Conservation (phyloP, 768 basidiomycete genomes). For the Naganishia friedmannii region DNA sequence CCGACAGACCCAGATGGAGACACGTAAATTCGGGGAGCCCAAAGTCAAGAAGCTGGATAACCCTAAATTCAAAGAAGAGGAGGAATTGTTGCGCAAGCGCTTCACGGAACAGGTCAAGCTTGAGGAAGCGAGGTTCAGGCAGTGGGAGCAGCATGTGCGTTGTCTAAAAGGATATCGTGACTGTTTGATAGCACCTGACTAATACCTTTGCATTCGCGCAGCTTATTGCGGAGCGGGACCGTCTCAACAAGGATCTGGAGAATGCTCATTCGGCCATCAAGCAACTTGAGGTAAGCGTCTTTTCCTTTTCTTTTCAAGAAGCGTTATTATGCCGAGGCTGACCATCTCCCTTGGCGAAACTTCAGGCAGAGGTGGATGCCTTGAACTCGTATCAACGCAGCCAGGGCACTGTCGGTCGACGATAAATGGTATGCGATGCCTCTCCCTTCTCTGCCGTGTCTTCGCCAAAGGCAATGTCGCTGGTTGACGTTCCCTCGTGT, state of each 20-base stretch:
- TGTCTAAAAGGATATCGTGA: neutral
- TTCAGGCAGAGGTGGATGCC: constrained; percentile 49
- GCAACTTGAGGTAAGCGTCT: constrained; percentile 45
- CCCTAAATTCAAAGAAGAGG: constrained; percentile 99
- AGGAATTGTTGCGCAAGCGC: constrained; percentile 89
- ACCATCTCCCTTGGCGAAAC: neutral
- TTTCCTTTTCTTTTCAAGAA: neutral
- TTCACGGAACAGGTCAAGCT: constrained; percentile 99
- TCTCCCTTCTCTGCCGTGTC: neutral
- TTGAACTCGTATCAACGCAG: constrained; percentile 48
- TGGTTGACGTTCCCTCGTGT: neutral
- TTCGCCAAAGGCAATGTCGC: neutral
- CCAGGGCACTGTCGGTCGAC: constrained; percentile 44
- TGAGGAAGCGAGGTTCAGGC: constrained; percentile 94
- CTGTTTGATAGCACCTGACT: constrained; percentile 20
- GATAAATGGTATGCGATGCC: constrained; percentile 24
- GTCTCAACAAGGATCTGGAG: constrained; percentile 98
- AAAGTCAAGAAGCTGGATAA: constrained; percentile 99
- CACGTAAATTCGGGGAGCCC: constrained; percentile 95
- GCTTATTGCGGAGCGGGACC: constrained; percentile 97
- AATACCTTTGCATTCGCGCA: constrained; percentile 48
- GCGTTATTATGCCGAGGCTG: constrained; percentile 22
- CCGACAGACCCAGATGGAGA: constrained; percentile 98
- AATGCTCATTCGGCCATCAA: constrained; percentile 59
- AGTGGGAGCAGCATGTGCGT: constrained; percentile 96